Conservation (phyloP, 169 alveolate genomes). For the Amoebophrya sp. region DNA sequence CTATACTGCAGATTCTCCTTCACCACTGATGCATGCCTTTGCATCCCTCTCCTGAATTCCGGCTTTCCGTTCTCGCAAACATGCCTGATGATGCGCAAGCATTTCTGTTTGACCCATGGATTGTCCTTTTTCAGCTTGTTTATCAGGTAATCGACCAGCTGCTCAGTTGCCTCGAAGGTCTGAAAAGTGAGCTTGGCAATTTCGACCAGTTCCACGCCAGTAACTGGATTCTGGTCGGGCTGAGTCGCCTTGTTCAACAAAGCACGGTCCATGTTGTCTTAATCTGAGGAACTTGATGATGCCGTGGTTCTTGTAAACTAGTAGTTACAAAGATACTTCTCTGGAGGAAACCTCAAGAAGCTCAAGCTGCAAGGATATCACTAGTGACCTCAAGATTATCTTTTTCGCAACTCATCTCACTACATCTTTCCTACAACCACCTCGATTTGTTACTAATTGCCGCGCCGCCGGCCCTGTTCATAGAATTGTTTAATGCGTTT, state of each 20-base stretch:
- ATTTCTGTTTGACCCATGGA: constrained; percentile 38
- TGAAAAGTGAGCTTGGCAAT: constrained; percentile 27
- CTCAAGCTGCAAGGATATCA: no score
- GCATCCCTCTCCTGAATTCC: constrained; percentile 31
- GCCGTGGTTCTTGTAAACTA: no score
- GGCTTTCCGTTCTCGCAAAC: constrained; percentile 38
- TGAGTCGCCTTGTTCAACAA: constrained; percentile 38
- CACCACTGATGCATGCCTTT: constrained; percentile 1
- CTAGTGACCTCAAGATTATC: no score
- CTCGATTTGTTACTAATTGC: no score
- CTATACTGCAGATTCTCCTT: constrained; percentile 29
- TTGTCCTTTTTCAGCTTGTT: constrained; percentile 36
- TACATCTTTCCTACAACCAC: no score
- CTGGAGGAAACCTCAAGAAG: no score
- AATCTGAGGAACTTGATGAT: no score
- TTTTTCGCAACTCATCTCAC: no score
- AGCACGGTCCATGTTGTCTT: constrained; percentile 38
- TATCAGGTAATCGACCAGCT: constrained; percentile 36
- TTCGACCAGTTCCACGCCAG: constrained; percentile 36
- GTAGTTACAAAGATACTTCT: no score
- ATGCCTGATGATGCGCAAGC: constrained; percentile 29
- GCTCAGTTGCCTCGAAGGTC: constrained; percentile 34
- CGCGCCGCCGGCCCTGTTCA: no score
- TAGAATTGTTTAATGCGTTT: no score
- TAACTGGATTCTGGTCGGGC: constrained; percentile 32